Base-by-base conservation (phyloP, 371 early-diverging fungal species). In the Syncephalastrum racemosum region DNA sequence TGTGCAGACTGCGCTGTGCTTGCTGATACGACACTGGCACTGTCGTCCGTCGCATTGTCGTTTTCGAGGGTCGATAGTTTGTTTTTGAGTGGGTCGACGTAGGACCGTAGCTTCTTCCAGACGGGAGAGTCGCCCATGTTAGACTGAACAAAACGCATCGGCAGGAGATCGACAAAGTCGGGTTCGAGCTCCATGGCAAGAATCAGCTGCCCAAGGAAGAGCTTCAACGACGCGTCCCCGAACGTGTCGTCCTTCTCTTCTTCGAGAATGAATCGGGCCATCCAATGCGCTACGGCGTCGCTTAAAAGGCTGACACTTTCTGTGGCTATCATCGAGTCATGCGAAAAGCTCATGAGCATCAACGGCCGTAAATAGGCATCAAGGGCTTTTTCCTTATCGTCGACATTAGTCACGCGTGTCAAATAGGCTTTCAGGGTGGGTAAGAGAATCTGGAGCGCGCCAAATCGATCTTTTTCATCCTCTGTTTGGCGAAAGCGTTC, bases 81-180 rank as follows among this genome's bases (percentile, higher is more conserved):
- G 41, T 42, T 18, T 20, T 27, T 39, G 42, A 40, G 46, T 4
- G 15, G 6, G 10, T 50, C 20, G 22, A 49, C 51, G 15, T 44
- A 23, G 4, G 48, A 50, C 18, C 60, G 50, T 0, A 63, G 40
- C 41, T 56, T 43, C 50, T 59, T 48, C 70, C 66, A 64, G 6
- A n/a, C 18, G n/a, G 15, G 42, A 27, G 44, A 16, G 14, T 54
- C 53, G 31, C 12, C 56, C 18, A 75, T 18, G 43, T 51, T 59
- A 0, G 53, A 18, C 16, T 58, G 46, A 27, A 57, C 59, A 57
- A 67, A 77, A 3, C 49, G 46, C 22, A 78, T 52, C 0, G 79
- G 79, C 24, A 70, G 62, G 14, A 78, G 56, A 50, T 75, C 79
- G 4, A 78, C 75, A 56, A 78, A 75, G 50, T 78, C 79, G 14